These are phyloP conservation scores for Sclerotinia subarctica DNA, from an alignment of 2,329 filamentous ascomycete species.

Conservation along the genomic window DNA sequence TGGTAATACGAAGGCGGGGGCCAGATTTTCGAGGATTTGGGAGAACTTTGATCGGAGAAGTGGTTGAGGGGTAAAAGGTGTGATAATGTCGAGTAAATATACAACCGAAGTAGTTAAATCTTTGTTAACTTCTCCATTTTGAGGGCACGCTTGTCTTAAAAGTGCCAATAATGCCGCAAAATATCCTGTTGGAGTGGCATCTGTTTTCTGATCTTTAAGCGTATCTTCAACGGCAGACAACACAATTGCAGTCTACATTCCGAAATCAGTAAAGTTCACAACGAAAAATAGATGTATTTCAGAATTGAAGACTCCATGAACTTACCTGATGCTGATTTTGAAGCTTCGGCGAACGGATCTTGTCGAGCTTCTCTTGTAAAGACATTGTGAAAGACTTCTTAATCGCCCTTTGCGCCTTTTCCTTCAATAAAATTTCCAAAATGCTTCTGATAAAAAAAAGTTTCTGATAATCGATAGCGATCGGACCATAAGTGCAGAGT, in stretches of 20 bases:
- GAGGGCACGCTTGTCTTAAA: slow-evolving; percentile 70
- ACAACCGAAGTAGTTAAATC: slow-evolving; percentile 83
- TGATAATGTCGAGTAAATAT: slow-evolving; percentile 92
- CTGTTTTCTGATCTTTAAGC: slow-evolving; percentile 80
- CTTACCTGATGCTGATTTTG: slow-evolving; percentile 88
- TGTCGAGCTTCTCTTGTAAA: slow-evolving; percentile 89
- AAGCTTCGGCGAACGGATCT: slow-evolving; percentile 94
- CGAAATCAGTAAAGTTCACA: slow-evolving; percentile 20
- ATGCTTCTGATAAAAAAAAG: slow-evolving; percentile 22
- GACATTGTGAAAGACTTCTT: slow-evolving; percentile 46
- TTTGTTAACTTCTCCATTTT: slow-evolving; percentile 66
- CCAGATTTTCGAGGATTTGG: slow-evolving; percentile 83
- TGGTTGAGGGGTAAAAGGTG: slow-evolving; percentile 76
- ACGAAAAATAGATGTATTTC: slow-evolving; percentile 20
- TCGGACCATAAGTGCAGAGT: slow-evolving; percentile 20
- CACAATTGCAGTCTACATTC: slow-evolving; percentile 70
- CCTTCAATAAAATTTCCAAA: slow-evolving; percentile 22
- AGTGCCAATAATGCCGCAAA: slow-evolving; percentile 93
- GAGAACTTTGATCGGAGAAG: slow-evolving; percentile 93
- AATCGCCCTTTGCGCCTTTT: slow-evolving; percentile 34
- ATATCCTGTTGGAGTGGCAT: slow-evolving; percentile 83
- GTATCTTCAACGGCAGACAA: slow-evolving; percentile 91
- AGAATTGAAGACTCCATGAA: slow-evolving; percentile 26
- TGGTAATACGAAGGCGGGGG: slow-evolving; percentile 73
- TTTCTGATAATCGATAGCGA: slow-evolving; percentile 27